A percentile compares a stretch with the other conserved stretches of the same genome.
Evolutionary conservation across 306 rosid genomes (phyloP).

Genomic region (Corylus americana): DNA sequence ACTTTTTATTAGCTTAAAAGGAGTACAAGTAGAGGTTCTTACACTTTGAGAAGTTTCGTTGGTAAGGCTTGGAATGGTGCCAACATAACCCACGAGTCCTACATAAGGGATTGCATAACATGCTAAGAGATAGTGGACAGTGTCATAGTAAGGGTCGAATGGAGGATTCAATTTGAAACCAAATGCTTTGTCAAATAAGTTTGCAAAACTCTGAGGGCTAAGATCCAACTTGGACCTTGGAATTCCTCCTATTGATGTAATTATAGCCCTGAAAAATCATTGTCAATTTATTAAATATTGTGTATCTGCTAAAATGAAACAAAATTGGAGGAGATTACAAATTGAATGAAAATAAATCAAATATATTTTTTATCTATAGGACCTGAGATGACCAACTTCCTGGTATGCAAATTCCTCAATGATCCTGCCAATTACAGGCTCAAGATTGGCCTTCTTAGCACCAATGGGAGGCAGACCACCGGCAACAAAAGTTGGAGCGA

Average conservation of each 20-base stretch:
- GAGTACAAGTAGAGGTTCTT: background rate
- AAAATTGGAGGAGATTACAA: background rate
- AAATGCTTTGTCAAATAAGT: constrained; percentile 17
- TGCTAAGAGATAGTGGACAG: constrained; percentile 24
- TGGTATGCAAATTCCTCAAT: constrained; percentile 37
- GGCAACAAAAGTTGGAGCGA: background rate
- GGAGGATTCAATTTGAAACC: constrained; percentile 25
- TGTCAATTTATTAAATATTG: background rate
- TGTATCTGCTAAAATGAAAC: no score
- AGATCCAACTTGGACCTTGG: constrained; percentile 33
- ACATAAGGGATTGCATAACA: constrained; percentile 25
- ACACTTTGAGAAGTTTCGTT: constrained; percentile 5
- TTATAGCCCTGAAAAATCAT: constrained; percentile 5
- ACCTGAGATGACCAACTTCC: constrained; percentile 42
- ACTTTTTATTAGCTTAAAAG: no score
- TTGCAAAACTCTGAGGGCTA: constrained; percentile 20
- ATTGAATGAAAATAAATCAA: background rate
- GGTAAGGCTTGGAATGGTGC: constrained; percentile 20
- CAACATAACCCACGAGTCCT: constrained; percentile 31
- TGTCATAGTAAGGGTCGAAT: constrained; percentile 25
- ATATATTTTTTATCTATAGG: no score
- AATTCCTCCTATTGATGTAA: constrained; percentile 19
- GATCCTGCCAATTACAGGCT: constrained; percentile 5
- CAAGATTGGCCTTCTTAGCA: constrained; percentile 29
- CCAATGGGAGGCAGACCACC: constrained; percentile 41